Percentiles rank a stretch among this genome's conserved stretches.
Conservation (phyloP, 1,284 basidiomycete species). For the Sporisorium iseilematis-ciliati region DNA sequence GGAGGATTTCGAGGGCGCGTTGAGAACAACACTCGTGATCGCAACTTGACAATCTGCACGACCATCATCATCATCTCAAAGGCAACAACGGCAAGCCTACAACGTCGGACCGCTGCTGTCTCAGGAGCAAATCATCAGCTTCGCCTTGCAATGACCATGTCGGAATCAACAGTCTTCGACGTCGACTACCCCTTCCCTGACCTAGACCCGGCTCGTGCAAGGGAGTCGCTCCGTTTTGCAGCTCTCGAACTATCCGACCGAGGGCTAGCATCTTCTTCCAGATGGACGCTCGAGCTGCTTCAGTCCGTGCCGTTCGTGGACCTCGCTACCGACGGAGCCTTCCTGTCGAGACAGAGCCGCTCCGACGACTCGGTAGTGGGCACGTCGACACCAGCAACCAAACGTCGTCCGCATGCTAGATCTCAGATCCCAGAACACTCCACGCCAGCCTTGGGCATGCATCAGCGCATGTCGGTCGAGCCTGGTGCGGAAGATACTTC, state of each 20-base stretch:
- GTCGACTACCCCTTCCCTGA: conserved; percentile 52
- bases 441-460: conserved; percentile 60
- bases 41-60: background rate
- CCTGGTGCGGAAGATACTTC: conserved; percentile 33
- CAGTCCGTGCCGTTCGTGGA: conserved; percentile 41
- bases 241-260: conserved; percentile 48
- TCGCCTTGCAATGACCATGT: conserved; percentile 16
- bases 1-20: conserved; percentile 8
- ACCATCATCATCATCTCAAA: background rate
- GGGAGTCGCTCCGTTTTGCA: conserved; percentile 40
- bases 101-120: background rate
- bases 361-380: conserved; percentile 16
- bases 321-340: background rate
- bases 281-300: conserved; percentile 62
- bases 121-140: background rate
- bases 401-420: conserved; percentile 13
- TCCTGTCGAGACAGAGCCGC: conserved; percentile 14
- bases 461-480: conserved; percentile 42
- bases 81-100: background rate
- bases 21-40: conserved; percentile 7
- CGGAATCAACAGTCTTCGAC: conserved; percentile 41
- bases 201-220: conserved; percentile 41
- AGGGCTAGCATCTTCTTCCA: conserved; percentile 50
- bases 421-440: conserved; percentile 61
- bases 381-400: conserved; percentile 43